A percentile compares a stretch with the other conserved stretches of the same genome.
Conservation (phyloP, 108 stramenopile genomes). For the Discostella stelligeroides region DNA sequence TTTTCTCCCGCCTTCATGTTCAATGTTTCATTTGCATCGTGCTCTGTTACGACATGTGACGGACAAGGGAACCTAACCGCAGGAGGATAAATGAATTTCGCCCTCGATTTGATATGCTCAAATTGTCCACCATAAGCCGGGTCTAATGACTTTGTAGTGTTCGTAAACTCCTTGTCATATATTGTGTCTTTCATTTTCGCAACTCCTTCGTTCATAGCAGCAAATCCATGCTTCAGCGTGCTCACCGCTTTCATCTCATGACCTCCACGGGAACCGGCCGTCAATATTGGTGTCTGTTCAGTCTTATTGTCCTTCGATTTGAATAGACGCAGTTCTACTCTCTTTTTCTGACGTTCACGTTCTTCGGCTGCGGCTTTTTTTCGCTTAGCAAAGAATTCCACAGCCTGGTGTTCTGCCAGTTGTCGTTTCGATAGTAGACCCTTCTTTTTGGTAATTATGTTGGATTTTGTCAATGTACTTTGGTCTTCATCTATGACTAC, state of each 20-base stretch:
- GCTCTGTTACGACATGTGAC: constrained; percentile 30
- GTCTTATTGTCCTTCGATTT: constrained; percentile 7
- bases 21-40: constrained; percentile 7
- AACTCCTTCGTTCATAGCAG: too few species aligned
- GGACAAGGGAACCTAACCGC: constrained; percentile 38
- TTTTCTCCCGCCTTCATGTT: neutral
- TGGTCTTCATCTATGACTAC: neutral
- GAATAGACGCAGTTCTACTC: constrained; percentile 30
- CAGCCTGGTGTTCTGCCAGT: constrained; percentile 60
- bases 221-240: too few species aligned
- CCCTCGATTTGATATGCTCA: too few species aligned
- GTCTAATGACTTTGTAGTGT: too few species aligned
- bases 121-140: too few species aligned
- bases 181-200: too few species aligned
- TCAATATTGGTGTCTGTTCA: neutral
- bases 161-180: too few species aligned
- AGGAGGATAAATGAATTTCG: neutral
- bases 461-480: neutral
- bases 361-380: constrained; percentile 49
- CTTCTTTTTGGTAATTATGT: constrained; percentile 2
- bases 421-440: constrained; percentile 18
- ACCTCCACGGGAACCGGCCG: neutral
- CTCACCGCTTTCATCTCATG: neutral
- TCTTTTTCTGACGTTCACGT: constrained; percentile 52
- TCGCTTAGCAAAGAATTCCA: constrained; percentile 58